A percentile compares a stretch with the other conserved stretches of the same genome.
phyloP scores from a whole-genome alignment of 2,329 filamentous ascomycete species.

The Tolypocladium nubicola region DNA sequence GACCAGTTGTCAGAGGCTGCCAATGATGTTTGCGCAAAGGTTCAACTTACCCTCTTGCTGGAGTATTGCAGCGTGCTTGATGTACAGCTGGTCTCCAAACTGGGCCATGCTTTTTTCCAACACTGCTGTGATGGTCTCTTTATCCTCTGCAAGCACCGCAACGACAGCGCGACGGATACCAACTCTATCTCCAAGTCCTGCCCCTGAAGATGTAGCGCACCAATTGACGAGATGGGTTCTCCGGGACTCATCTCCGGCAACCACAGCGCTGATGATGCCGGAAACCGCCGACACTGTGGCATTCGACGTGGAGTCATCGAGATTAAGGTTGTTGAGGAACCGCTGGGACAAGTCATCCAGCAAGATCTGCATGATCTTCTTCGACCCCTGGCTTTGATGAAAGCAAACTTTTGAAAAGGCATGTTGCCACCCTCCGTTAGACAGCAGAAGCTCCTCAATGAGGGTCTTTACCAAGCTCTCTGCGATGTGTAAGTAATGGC shows the following conservation, averaged over 20 bases:
- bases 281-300: conserved; percentile 45
- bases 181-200: conserved; percentile 52
- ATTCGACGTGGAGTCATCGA: conserved; percentile 19
- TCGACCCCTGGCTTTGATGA: conserved; percentile 13
- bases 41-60: conserved; percentile 67
- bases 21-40: background rate
- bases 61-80: conserved; percentile 72
- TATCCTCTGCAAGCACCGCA: conserved; percentile 42
- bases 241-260: conserved; percentile 35
- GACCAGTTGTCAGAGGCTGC: conserved; percentile 10
- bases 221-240: conserved; percentile 49
- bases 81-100: conserved; percentile 80
- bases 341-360: conserved; percentile 32
- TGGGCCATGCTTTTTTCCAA: conserved; percentile 59
- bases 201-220: conserved; percentile 53
- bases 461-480: conserved; percentile 28
- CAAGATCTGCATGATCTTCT: conserved; percentile 16
- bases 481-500: conserved; percentile 14
- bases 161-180: conserved; percentile 58
- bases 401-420: conserved; percentile 21
- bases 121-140: conserved; percentile 39
- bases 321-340: conserved; percentile 26
- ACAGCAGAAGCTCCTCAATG: conserved; percentile 27
- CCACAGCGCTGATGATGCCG: conserved; percentile 39
- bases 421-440: conserved; percentile 8